Evolutionary conservation across 345 rosid genomes (phyloP).

Genomic region (Populus davidiana): DNA sequence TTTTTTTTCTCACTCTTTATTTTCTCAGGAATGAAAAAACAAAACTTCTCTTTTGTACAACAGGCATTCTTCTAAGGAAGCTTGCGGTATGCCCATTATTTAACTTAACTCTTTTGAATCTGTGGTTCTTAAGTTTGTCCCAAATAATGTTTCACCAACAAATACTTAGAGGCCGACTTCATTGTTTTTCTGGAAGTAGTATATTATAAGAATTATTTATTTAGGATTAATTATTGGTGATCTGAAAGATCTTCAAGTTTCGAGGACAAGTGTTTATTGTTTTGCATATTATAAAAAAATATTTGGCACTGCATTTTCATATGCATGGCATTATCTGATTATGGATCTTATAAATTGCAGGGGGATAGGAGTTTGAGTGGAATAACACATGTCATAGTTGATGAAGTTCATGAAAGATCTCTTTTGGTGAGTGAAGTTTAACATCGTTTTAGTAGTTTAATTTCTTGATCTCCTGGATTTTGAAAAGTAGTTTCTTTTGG

Average conservation of each 20-base stretch:
- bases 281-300: too few relatives aligned
- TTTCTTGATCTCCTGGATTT: background rate
- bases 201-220: background rate
- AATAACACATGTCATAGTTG: conserved; percentile 80
- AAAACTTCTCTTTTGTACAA: conserved; percentile 88
- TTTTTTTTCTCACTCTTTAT: conserved; percentile 11
- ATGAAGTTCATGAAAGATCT: conserved; percentile 96
- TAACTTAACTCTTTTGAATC: background rate
- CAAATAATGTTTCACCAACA: background rate
- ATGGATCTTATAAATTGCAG: conserved; percentile 35
- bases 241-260: background rate
- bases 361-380: conserved; percentile 71
- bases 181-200: background rate
- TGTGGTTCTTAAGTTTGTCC: background rate
- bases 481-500: background rate
- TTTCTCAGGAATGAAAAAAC: conserved; percentile 77
- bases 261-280: too few relatives aligned
- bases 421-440: conserved; percentile 60
- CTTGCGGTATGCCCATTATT: conserved; percentile 50
- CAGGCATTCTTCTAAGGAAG: conserved; percentile 87
- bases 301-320: too few relatives aligned
- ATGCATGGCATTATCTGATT: background rate
- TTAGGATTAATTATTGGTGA: too few relatives aligned
- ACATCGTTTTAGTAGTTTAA: background rate
- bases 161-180: background rate